These are phyloP conservation scores for Quercus lobata DNA, from an alignment of 331 rosid genomes.

Conservation along the genomic window DNA sequence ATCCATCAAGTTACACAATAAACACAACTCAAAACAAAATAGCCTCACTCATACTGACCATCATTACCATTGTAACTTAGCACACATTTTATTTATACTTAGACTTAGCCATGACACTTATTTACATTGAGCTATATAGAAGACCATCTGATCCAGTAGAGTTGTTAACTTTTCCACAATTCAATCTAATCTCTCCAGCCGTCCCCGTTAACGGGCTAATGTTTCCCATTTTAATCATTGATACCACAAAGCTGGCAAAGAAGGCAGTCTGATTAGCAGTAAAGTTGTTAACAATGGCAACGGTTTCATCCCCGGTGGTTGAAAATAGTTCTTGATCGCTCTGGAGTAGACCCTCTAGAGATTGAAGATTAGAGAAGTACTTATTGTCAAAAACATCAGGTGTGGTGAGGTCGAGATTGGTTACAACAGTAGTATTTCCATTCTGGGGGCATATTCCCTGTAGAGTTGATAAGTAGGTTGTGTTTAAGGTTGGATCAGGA, in stretches of 20 bases:
- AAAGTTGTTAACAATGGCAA: neutral
- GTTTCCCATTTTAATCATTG: conserved; percentile 37
- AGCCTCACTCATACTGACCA: too few relatives aligned
- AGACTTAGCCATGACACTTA: neutral
- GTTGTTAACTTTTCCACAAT: conserved; percentile 24
- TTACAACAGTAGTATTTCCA: neutral
- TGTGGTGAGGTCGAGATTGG: conserved; percentile 22
- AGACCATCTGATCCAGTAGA: neutral
- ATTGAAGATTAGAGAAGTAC: conserved; percentile 22
- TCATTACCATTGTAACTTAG: too few relatives aligned
- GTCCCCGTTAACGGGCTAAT: conserved; percentile 22
- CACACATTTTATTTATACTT: neutral
- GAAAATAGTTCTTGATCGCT: conserved; percentile 31
- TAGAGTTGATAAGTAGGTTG: conserved; percentile 16
- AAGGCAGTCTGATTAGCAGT: conserved; percentile 1
- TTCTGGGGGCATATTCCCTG: conserved; percentile 7
- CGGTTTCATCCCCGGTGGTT: conserved; percentile 6
- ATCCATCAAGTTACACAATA: too few relatives aligned
- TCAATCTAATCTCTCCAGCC: conserved; percentile 27
- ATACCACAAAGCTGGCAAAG: conserved; percentile 15
- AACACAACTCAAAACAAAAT: too few relatives aligned
- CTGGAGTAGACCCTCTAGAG: neutral
- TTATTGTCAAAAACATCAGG: conserved; percentile 12
- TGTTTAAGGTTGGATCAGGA: conserved; percentile 24
- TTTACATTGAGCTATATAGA: neutral